phyloP scores from a whole-genome alignment of 2,329 filamentous ascomycete genomes.

The Talaromyces rugulosus region DNA sequence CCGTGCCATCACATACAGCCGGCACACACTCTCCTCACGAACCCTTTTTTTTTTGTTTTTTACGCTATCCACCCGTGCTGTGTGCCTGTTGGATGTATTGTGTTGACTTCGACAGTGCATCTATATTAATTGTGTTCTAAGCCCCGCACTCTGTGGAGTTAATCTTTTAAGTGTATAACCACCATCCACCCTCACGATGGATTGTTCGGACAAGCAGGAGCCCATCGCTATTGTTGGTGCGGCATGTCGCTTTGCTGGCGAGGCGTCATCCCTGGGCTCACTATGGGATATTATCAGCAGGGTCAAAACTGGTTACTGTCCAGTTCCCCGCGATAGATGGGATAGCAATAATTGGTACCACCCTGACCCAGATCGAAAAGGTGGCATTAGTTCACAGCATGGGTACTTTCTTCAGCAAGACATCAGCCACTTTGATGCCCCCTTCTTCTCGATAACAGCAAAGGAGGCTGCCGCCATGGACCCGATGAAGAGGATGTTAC shows the following conservation, averaged over 20 bases:
- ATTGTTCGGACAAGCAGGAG: too few species aligned
- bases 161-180: too few species aligned
- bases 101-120: too few species aligned
- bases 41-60: too few species aligned
- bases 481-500: conserved; percentile 17
- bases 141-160: too few species aligned
- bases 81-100: too few species aligned
- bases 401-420: conserved; percentile 24
- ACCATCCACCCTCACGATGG: too few species aligned
- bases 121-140: too few species aligned
- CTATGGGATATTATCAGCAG: background rate
- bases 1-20: too few species aligned
- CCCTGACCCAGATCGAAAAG: background rate
- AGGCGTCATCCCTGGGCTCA: background rate
- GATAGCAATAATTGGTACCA: background rate
- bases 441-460: conserved; percentile 25
- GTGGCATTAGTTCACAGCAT: background rate
- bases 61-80: too few species aligned
- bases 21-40: too few species aligned
- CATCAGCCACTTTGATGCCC: conserved; percentile 22
- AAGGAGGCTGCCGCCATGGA: conserved; percentile 19
- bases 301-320: background rate
- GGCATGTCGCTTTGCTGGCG: conserved; percentile 11
- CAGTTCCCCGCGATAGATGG: background rate
- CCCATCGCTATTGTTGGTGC: conserved; percentile 12